Conservation (phyloP, 73 alveolate species). For the Blepharisma japonicum region DNA sequence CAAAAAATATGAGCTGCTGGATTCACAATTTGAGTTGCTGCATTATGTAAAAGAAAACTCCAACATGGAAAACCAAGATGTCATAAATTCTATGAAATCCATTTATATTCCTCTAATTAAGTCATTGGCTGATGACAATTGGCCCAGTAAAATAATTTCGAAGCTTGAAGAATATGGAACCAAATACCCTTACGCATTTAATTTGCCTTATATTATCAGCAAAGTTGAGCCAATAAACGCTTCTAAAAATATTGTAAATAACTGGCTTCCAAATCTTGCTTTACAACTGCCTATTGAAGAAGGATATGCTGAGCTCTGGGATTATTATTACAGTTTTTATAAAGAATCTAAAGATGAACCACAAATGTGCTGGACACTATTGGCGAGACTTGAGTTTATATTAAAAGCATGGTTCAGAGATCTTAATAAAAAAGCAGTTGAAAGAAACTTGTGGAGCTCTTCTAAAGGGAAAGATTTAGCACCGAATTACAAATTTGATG, state of each 20-base stretch:
- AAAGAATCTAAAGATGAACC: not conserved
- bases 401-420: not conserved
- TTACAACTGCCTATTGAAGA: not conserved
- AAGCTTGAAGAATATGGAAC: not conserved
- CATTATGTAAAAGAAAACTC: not conserved
- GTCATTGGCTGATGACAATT: not conserved
- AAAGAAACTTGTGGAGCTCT: not conserved
- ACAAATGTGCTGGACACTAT: not conserved
- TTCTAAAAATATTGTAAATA: not conserved
- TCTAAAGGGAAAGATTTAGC: conserved; percentile 2
- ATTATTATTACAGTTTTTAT: not conserved
- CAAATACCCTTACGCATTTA: conserved; percentile 12
- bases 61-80: not conserved
- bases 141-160: not conserved
- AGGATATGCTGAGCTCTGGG: not conserved
- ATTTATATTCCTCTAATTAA: conserved; percentile 10
- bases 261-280: not conserved
- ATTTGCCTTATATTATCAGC: not conserved
- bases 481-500: not conserved
- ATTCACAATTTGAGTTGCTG: not conserved
- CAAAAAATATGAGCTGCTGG: not conserved
- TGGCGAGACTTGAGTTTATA: not conserved
- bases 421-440: not conserved
- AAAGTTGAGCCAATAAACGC: not conserved
- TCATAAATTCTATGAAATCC: conserved; percentile 1